These are phyloP conservation scores for Pythium rishiriense DNA, from an alignment of 352 stramenopile species.

Conservation along the genomic window DNA sequence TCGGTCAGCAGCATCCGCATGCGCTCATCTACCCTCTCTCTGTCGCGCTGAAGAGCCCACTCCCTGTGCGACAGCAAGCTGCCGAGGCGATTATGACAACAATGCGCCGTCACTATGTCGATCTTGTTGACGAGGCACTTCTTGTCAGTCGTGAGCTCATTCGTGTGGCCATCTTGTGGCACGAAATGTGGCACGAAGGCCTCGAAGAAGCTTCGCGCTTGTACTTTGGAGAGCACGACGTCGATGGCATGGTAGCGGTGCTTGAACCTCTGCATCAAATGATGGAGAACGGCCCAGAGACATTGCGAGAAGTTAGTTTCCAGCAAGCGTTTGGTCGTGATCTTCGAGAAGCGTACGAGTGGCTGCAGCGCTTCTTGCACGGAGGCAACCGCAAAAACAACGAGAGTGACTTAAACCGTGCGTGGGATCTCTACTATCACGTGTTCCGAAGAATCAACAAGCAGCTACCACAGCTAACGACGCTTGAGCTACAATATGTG, in stretches of 20 bases:
- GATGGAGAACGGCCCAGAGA: slow-evolving; percentile 82
- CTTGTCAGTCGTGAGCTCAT: slow-evolving; percentile 98
- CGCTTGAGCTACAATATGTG: slow-evolving; percentile 97
- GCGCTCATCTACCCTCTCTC: slow-evolving; percentile 99
- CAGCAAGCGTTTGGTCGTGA: slow-evolving; percentile 93
- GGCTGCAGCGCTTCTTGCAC: slow-evolving; percentile 72
- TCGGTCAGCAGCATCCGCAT: slow-evolving; percentile 96
- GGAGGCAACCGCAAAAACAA: slow-evolving; percentile 44
- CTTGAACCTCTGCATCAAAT: slow-evolving; percentile 94
- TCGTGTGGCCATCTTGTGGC: slow-evolving; percentile 98
- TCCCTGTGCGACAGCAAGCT: slow-evolving; percentile 43
- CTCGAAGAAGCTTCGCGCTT: slow-evolving; percentile 98
- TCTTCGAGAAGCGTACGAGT: slow-evolving; percentile 83
- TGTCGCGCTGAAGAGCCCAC: slow-evolving; percentile 94
- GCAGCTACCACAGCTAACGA: slow-evolving; percentile 95
- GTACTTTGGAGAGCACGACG: slow-evolving; percentile 97
- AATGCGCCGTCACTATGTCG: slow-evolving; percentile 92
- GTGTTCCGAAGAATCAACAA: slow-evolving; percentile 95
- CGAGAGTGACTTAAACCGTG: slow-evolving; percentile 81
- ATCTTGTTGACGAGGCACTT: slow-evolving; percentile 97
- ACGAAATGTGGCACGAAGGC: slow-evolving; percentile 98
- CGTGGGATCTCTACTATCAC: slow-evolving; percentile 99
- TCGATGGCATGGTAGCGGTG: slow-evolving; percentile 97
- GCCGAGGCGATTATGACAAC: slow-evolving; percentile 94
- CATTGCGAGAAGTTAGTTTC: slow-evolving; percentile 82